Conservation (phyloP, 441 rosid species). For the Eugenia klotzschiana region DNA sequence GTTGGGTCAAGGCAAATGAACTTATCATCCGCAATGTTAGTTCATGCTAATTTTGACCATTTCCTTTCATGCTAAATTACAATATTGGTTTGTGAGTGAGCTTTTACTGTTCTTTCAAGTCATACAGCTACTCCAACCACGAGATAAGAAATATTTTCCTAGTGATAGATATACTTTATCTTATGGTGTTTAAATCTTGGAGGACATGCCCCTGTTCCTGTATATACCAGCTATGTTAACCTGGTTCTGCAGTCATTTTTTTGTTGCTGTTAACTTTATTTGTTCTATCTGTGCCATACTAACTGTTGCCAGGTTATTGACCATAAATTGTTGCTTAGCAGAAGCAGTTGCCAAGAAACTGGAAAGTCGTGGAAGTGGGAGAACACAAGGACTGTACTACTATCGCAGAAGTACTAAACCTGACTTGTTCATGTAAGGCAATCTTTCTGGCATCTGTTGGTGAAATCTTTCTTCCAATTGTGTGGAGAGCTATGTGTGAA, state of each 20-base stretch:
- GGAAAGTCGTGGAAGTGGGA: slow-evolving; percentile 29
- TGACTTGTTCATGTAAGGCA: slow-evolving; percentile 14
- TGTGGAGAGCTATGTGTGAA: slow-evolving; percentile 17
- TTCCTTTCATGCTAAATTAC: not conserved
- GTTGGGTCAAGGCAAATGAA: slow-evolving; percentile 29
- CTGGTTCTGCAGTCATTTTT: not conserved
- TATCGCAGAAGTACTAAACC: slow-evolving; percentile 23
- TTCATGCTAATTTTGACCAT: slow-evolving; percentile 4
- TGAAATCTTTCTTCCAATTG: slow-evolving; percentile 39
- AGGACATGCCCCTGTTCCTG: not conserved
- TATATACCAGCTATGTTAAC: not conserved
- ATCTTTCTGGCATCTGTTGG: slow-evolving; percentile 26
- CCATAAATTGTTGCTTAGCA: slow-evolving; percentile 1
- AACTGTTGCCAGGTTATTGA: not conserved
- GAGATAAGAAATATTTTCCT: not conserved
- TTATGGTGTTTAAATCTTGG: not conserved
- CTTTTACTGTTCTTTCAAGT: not conserved
- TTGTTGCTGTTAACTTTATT: not conserved
- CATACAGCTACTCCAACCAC: not conserved
- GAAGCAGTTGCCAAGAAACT: slow-evolving; percentile 26
- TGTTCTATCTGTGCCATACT: not conserved
- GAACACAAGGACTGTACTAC: slow-evolving; percentile 14
- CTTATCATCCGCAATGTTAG: slow-evolving; percentile 2
- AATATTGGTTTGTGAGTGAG: not conserved
- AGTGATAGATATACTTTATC: not conserved